Conservation (phyloP, 2,329 filamentous ascomycete species). For the Zasmidium angulare region DNA sequence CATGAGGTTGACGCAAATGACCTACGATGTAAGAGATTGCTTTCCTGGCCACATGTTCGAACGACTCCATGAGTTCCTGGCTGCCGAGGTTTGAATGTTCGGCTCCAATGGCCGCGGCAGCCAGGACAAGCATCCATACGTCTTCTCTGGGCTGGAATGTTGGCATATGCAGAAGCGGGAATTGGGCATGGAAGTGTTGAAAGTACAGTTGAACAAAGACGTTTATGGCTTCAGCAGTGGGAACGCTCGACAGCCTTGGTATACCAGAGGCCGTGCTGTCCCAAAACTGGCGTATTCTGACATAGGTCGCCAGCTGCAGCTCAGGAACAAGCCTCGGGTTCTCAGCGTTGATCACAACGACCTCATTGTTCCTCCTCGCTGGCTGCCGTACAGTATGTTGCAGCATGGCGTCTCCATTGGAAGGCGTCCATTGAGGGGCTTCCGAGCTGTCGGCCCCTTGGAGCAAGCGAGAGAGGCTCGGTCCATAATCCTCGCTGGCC, state of each 20-base stretch:
- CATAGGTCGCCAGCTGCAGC: conserved; percentile 2
- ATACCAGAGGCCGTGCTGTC: not conserved
- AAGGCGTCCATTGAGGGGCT: not conserved
- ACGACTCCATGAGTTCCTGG: conserved; percentile 6
- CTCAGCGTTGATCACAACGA: not conserved
- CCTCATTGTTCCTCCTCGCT: not conserved
- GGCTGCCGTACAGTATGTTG: not conserved
- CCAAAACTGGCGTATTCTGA: conserved; percentile 1
- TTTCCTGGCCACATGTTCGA: conserved; percentile 10
- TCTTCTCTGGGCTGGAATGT: conserved; percentile 8
- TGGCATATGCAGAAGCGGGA: conserved; percentile 8
- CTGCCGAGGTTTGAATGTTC: conserved; percentile 7
- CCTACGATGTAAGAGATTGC: conserved; percentile 7
- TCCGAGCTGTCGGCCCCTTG: not conserved
- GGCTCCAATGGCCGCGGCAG: conserved; percentile 5
- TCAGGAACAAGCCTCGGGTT: not conserved
- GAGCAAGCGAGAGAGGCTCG: not conserved
- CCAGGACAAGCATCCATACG: conserved; percentile 7
- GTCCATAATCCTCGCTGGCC: not conserved
- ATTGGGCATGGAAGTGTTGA: conserved; percentile 5
- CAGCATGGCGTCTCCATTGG: not conserved
- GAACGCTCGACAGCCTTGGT: conserved; percentile 1
- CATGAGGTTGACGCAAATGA: not conserved
- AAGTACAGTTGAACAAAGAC: conserved; percentile 10
- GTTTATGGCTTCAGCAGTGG: conserved; percentile 2